Evolutionary conservation across 148 eudicot genomes (phyloP), one percentile per base, ranked within the genome.

Genomic region (Nepenthes gracilis): DNA sequence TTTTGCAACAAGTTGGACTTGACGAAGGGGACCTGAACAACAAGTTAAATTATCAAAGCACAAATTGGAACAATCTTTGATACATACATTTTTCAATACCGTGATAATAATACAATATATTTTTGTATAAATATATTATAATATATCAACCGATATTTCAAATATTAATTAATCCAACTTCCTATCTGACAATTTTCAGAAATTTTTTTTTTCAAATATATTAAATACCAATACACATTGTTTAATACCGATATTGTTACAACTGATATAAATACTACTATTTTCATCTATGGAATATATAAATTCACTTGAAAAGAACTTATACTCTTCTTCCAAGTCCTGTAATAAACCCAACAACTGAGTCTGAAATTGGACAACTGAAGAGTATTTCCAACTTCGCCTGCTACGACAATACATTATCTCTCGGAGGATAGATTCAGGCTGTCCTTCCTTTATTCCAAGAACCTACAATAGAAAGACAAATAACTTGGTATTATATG

Each of bases 371-470:
- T 78, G 80, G 52, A 75, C 67, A 35, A 75, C 74, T 59, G 76
- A 50, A 36, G 99, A 84, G 54, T 65, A 60, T 57, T 70, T 86
- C 61, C 89, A 87, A n/a, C 11, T 11, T 60, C 83, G 82, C 38
- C 67, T 73, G 64, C 64, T 67, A 60, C 92, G 74, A 33, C 89
- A 83, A 60, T 73, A 64, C 36, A 75, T 65, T 67, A 93, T 53
- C 56, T 89, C 95, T 70, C 73, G 70, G 35, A 93, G 74, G 47
- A 93, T 70, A 66, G 58, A 57, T 63, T 81, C 87, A 50, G 96
- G 73, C 58, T 81, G 83, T 12, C 95, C 89, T 63, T 84, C 80
- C 73, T 82, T 83, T 71, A 93, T 35, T 11, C 74, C 58, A 49
- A 89, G 81, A 65, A 78, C 68, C 96, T 93, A 65, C 51, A 35